A percentile compares a stretch with the other conserved stretches of the same genome.
phyloP scores from a whole-genome alignment of 352 stramenopile genomes.

The Phytophthora kernoviae region DNA sequence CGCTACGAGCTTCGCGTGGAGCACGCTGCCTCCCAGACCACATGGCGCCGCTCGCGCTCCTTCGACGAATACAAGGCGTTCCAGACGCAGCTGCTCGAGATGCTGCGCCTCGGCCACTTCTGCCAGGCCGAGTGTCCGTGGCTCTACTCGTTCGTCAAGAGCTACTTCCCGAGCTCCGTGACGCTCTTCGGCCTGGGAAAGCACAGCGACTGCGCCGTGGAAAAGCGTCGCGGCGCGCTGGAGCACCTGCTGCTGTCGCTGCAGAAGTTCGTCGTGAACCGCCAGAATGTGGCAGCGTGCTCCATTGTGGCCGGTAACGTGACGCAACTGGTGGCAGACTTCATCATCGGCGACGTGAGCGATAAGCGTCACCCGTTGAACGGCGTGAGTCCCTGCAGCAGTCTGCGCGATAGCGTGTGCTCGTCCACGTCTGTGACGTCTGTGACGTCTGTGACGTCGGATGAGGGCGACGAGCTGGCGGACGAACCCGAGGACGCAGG shows the following conservation, averaged over 20 bases:
- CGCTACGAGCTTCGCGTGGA: slow-evolving; percentile 1
- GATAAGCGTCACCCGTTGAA: slow-evolving; percentile 32
- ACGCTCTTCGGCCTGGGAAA: slow-evolving; percentile 25
- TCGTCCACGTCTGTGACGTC: slow-evolving; percentile 10
- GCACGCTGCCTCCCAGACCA: slow-evolving; percentile 12
- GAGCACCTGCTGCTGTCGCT: slow-evolving; percentile 36
- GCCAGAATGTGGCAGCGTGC: slow-evolving; percentile 39
- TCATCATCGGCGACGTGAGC: slow-evolving; percentile 36
- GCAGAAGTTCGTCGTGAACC: slow-evolving; percentile 39
- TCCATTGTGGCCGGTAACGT: slow-evolving; percentile 27
- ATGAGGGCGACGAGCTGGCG: slow-evolving; percentile 20
- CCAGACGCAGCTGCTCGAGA: slow-evolving; percentile 32
- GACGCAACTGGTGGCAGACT: slow-evolving; percentile 30
- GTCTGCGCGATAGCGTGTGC: slow-evolving; percentile 4
- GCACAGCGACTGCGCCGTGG: slow-evolving; percentile 30
- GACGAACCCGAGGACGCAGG: slow-evolving; percentile 14
- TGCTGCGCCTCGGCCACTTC: slow-evolving; percentile 39
- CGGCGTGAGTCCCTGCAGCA: slow-evolving; percentile 14
- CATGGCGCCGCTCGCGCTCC: slow-evolving; percentile 10
- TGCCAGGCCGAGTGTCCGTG: slow-evolving; percentile 45
- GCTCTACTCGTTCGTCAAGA: slow-evolving; percentile 43
- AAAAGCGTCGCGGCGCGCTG: slow-evolving; percentile 30
- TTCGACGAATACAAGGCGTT: slow-evolving; percentile 46
- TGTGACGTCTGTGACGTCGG: slow-evolving; percentile 19
- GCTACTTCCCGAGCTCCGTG: slow-evolving; percentile 41